Evolutionary conservation across 352 stramenopile genomes (phyloP).

Genomic region (Pythium dissotocum): DNA sequence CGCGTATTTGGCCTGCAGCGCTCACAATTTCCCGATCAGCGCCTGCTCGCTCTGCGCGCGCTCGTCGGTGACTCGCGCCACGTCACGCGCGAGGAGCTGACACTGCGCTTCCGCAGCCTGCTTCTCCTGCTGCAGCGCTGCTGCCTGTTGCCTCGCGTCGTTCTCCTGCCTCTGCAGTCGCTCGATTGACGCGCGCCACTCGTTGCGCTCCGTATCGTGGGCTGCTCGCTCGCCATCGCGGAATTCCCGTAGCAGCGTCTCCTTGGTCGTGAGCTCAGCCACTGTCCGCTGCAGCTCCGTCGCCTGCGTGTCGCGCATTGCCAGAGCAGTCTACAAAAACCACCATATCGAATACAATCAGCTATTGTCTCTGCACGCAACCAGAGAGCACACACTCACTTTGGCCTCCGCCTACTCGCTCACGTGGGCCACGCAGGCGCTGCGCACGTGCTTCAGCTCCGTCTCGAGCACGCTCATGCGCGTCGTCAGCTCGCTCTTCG

Average conservation of each 20-base stretch:
- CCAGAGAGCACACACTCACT: slow-evolving; percentile 4
- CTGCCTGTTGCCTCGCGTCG: slow-evolving; percentile 3
- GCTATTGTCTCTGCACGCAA: background rate
- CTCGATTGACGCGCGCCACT: slow-evolving; percentile 11
- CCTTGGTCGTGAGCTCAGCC: slow-evolving; percentile 29
- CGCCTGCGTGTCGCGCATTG: slow-evolving; percentile 24
- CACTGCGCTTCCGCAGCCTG: slow-evolving; percentile 9
- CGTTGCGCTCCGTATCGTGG: slow-evolving; percentile 32
- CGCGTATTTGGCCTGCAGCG: slow-evolving; percentile 10
- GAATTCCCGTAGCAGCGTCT: slow-evolving; percentile 29
- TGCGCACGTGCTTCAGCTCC: slow-evolving; percentile 27
- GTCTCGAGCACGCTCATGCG: slow-evolving; percentile 30
- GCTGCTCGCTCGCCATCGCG: slow-evolving; percentile 32
- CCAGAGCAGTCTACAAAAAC: slow-evolving; percentile 3
- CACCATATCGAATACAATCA: background rate
- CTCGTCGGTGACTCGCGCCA: background rate
- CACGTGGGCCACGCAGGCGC: slow-evolving; percentile 12
- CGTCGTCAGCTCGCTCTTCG: slow-evolving; percentile 31
- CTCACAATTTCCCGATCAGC: slow-evolving; percentile 5
- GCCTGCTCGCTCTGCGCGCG: slow-evolving; percentile 4
- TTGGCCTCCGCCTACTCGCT: slow-evolving; percentile 7
- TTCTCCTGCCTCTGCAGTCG: slow-evolving; percentile 5
- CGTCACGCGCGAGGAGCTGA: slow-evolving; percentile 1
- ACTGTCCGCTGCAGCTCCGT: slow-evolving; percentile 30
- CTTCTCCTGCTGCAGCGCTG: slow-evolving; percentile 20